Conservation (phyloP, 2,329 filamentous ascomycete genomes). For the Cladobotryum protrusum region DNA sequence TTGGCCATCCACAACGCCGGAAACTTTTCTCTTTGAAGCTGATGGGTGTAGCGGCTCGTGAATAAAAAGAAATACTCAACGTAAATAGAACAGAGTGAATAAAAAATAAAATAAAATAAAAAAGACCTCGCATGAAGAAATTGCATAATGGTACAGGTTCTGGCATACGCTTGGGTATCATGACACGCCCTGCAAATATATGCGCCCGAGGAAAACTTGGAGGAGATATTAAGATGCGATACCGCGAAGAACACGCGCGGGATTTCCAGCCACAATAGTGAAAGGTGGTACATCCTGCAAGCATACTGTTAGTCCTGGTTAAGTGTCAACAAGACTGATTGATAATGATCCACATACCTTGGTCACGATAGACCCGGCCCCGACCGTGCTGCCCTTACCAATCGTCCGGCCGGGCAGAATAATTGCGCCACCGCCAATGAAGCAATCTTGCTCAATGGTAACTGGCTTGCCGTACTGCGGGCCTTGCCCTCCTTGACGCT, state of each 20-base stretch:
- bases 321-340: not conserved
- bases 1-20: not conserved
- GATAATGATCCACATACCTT: constrained; percentile 50
- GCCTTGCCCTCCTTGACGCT: constrained; percentile 67
- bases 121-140: not conserved
- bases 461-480: constrained; percentile 65
- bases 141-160: constrained; percentile 17
- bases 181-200: constrained; percentile 20
- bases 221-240: constrained; percentile 17
- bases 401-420: constrained; percentile 76
- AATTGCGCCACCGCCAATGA: constrained; percentile 70
- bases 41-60: too few species aligned
- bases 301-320: constrained; percentile 14
- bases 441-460: constrained; percentile 78
- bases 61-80: too few species aligned
- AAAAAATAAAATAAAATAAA: not conserved
- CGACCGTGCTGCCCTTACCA: constrained; percentile 71
- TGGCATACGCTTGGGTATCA: constrained; percentile 23
- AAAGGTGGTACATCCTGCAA: constrained; percentile 57
- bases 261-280: constrained; percentile 64
- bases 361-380: constrained; percentile 79
- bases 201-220: constrained; percentile 6
- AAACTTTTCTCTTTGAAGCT: not conserved
- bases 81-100: not conserved
- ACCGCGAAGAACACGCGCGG: constrained; percentile 51